These are phyloP conservation scores for carrot (Daucus carota) DNA, from an alignment of 129 eudicot genomes.

Conservation along the genomic window DNA sequence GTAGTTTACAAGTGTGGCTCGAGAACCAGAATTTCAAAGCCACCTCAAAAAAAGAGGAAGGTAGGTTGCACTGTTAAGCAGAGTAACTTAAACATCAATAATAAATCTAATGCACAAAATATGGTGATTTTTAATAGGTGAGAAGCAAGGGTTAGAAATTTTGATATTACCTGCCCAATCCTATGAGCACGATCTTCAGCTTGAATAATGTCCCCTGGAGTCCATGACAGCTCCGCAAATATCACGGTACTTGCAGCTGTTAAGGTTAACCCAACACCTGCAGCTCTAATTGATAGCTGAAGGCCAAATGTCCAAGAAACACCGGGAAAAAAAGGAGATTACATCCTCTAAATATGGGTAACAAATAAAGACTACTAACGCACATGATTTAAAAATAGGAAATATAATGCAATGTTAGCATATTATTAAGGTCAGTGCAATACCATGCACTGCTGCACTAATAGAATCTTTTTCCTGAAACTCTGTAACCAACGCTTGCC, in stretches of 20 bases:
- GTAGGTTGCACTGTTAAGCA: neutral
- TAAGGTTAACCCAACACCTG: conserved; percentile 87
- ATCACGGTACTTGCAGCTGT: conserved; percentile 98
- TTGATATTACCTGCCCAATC: conserved; percentile 71
- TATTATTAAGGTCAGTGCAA: conserved; percentile 7
- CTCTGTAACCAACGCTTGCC: conserved; percentile 79
- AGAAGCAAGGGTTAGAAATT: neutral
- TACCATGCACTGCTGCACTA: conserved; percentile 78
- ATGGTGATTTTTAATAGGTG: neutral
- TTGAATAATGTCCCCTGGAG: conserved; percentile 95
- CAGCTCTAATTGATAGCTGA: conserved; percentile 94
- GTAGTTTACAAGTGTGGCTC: neutral
- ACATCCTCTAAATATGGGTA: neutral
- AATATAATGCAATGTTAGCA: neutral
- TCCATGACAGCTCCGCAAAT: conserved; percentile 96
- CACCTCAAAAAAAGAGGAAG: neutral
- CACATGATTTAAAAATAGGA: neutral
- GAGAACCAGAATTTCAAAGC: neutral
- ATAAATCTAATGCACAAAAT: neutral
- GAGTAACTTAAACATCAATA: neutral
- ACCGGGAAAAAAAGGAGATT: neutral
- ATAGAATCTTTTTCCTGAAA: conserved; percentile 82
- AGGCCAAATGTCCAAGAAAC: conserved; percentile 10
- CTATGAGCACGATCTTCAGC: conserved; percentile 99
- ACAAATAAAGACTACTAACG: neutral